A percentile compares a stretch with the other conserved stretches of the same genome.
Conservation (phyloP, 441 rosid species). For the Pelargonium citronellum region DNA sequence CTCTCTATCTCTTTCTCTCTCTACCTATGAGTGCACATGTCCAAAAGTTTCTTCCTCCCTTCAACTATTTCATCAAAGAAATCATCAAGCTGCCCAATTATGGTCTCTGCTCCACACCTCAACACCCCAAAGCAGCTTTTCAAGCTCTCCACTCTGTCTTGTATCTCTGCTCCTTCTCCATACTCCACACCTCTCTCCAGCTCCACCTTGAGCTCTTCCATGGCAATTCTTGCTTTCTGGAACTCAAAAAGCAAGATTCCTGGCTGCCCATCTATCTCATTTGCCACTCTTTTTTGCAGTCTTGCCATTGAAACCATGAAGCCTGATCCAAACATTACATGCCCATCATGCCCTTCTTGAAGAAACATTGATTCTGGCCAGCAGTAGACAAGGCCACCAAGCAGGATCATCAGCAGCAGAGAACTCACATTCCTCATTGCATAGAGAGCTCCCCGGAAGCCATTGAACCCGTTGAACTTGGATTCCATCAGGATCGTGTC, state of each 20-base stretch:
- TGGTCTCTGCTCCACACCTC: conserved; percentile 59
- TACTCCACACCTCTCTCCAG: conserved; percentile 36
- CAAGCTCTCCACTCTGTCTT: conserved; percentile 49
- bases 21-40: conserved; percentile 65
- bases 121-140: conserved; percentile 53
- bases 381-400: conserved; percentile 54
- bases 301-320: conserved; percentile 50
- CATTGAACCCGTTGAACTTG: conserved; percentile 57
- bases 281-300: conserved; percentile 52
- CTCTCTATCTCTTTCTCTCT: not conserved
- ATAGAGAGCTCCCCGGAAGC: conserved; percentile 68
- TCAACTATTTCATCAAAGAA: conserved; percentile 85
- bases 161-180: conserved; percentile 35
- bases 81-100: conserved; percentile 72
- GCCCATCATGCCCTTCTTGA: conserved; percentile 24
- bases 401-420: conserved; percentile 49
- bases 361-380: conserved; percentile 40
- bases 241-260: conserved; percentile 54
- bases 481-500: conserved; percentile 41
- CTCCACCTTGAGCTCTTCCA: conserved; percentile 61
- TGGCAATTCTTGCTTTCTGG: conserved; percentile 43
- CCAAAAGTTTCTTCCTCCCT: conserved; percentile 74
- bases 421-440: conserved; percentile 68
- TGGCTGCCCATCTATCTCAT: conserved; percentile 40
- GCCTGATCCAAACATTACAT: conserved; percentile 40